Base-by-base conservation (phyloP, 139 green algal species). In the Chlorella sorokiniana region DNA sequence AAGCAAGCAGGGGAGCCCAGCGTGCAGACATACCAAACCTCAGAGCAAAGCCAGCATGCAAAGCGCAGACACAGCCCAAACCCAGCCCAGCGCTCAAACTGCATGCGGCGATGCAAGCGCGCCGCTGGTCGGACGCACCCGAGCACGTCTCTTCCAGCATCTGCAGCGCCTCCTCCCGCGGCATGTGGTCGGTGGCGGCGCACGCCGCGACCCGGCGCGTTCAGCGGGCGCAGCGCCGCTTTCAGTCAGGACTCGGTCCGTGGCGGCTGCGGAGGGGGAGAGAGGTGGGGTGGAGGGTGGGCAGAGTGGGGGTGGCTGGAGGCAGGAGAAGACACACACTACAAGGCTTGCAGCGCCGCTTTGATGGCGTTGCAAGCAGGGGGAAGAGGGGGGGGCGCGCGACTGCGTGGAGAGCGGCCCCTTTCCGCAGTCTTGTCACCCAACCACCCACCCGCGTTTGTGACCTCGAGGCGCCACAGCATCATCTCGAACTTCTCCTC, bases 381-480 rank as follows among this genome's bases (percentile, higher is more conserved):
- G n/a, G n/a, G n/a, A n/a, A n/a, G n/a, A n/a, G n/a, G n/a, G n/a
- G n/a, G n/a, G n/a, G n/a, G n/a, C n/a, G n/a, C n/a, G n/a, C n/a
- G n/a, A n/a, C n/a, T n/a, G n/a, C n/a, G n/a, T n/a, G n/a, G n/a
- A n/a, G n/a, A n/a, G n/a, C n/a, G n/a, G n/a, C 16, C n/a, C 25
- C 31, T 18, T 59, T 27, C 56, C 54, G 11, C 70, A 69, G 33
- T 0, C 10, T 9, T 6, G 3, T 61, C 59, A 10, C 33, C 51
- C 38, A 33, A 8, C 71, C 20, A 51, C 71, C 20, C 54, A 68
- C 73, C 73, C 44, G 89, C 86, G 45, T 95, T 97, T 27, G 88
- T 85, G 22, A 94, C 52, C 82, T 99, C 96, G 76, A 99, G 89
- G 31, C 79, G 56, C 89, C 89, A 93, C 31, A 93, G 51, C 87